A percentile compares a stretch with the other conserved stretches of the same genome.
Evolutionary conservation across 345 rosid species (phyloP).

Genomic region (Citrus mangshanensis): DNA sequence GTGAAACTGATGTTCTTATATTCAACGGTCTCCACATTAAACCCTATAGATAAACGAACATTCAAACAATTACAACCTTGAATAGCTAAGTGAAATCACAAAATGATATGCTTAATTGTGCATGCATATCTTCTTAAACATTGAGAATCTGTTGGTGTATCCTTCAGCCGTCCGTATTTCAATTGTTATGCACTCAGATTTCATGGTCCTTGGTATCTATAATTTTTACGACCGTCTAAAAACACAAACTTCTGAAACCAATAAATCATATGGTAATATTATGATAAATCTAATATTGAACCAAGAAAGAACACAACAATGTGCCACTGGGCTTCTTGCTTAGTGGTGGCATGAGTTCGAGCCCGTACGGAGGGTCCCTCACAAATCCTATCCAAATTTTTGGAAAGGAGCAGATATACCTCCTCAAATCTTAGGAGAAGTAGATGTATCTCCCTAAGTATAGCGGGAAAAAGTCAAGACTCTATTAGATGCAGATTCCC

Average conservation of each 20-base stretch:
- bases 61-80: background rate
- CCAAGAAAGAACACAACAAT: background rate
- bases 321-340: too few relatives aligned
- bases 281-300: background rate
- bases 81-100: background rate
- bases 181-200: background rate
- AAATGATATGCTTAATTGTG: background rate
- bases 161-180: background rate
- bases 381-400: too few relatives aligned
- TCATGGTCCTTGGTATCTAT: background rate
- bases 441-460: too few relatives aligned
- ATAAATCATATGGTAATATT: background rate
- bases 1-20: slow-evolving; percentile 93
- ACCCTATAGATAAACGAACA: slow-evolving; percentile 38
- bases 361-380: too few relatives aligned
- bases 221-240: background rate
- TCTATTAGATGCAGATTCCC: too few relatives aligned
- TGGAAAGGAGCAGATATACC: too few relatives aligned
- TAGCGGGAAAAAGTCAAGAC: too few relatives aligned
- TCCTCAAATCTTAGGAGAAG: too few relatives aligned
- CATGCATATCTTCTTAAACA: background rate
- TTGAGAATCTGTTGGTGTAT: background rate
- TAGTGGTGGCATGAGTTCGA: too few relatives aligned
- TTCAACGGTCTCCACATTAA: slow-evolving; percentile 87
- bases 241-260: background rate